These are phyloP conservation scores for Radiomyces spectabilis DNA, from an alignment of 192 early-diverging fungal species.

Conservation along the genomic window DNA sequence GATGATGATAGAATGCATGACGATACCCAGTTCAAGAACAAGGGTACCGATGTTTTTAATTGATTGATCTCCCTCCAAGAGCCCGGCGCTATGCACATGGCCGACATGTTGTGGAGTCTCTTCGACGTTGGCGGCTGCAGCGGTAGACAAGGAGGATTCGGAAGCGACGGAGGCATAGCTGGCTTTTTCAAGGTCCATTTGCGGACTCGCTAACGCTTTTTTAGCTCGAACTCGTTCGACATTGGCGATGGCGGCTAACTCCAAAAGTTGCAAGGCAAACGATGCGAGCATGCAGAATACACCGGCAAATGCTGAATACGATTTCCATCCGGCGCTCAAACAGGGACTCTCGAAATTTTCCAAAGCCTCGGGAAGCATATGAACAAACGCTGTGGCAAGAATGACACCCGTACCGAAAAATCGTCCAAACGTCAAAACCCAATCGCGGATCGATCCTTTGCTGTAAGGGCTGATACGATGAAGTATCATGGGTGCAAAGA, in stretches of 20 bases:
- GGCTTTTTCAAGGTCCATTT: too few species aligned
- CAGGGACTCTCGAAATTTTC: slow-evolving; percentile 27
- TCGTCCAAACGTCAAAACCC: slow-evolving; percentile 10
- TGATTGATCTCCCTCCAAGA: slow-evolving; percentile 25
- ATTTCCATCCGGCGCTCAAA: slow-evolving; percentile 15
- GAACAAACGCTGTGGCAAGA: slow-evolving; percentile 66
- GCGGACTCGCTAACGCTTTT: neutral
- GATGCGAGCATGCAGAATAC: slow-evolving; percentile 27
- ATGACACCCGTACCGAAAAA: slow-evolving; percentile 53
- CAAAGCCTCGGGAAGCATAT: slow-evolving; percentile 56
- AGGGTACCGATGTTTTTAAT: slow-evolving; percentile 49
- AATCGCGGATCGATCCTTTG: slow-evolving; percentile 2
- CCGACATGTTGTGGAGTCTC: neutral
- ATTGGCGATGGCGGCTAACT: slow-evolving; percentile 22
- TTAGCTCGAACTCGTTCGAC: neutral
- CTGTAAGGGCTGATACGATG: slow-evolving; percentile 6
- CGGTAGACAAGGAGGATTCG: neutral
- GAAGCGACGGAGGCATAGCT: too few species aligned
- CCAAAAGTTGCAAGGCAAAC: slow-evolving; percentile 22
- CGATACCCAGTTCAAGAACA: slow-evolving; percentile 70
- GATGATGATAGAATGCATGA: slow-evolving; percentile 73
- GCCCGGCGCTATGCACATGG: slow-evolving; percentile 26
- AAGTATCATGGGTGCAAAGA: slow-evolving; percentile 16
- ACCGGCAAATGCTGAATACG: slow-evolving; percentile 21
- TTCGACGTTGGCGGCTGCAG: neutral